Base-by-base conservation (phyloP, 768 basidiomycete genomes). In the Omphalotus guepiniiformis region DNA sequence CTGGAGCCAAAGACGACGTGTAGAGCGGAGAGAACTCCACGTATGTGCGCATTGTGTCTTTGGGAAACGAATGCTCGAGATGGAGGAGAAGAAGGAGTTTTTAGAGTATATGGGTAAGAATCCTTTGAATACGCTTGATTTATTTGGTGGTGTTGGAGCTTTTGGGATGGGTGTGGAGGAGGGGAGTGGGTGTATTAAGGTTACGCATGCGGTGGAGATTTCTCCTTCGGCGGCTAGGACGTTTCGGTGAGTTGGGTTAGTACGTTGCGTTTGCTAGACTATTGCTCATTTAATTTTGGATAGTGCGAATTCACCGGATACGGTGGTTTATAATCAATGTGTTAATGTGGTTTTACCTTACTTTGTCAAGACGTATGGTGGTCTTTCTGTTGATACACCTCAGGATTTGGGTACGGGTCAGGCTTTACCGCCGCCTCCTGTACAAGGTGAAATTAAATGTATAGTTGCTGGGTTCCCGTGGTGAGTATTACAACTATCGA, bases 391-490 rank as follows among this genome's bases (percentile, higher is more conserved):
- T 5, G 68, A 73, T 5, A 57, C 60, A 0, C 75, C 78, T 0
- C 58, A 58, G 19, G 73, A 74, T 42, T 61, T 73, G 5, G 67
- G 55, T 21, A 68, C 76, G 35, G 63, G 64, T 7, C 63, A 64
- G 7, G 57, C 56, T 1, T 52, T 83, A 11, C 77, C 78, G 2
- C 56, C 57, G 3, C 76, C 74, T 9, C 78, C 79, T 3, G 64
- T 64, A 34, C 74, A 73, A 6, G 76, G 70, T 4, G 72, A 79
- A 3, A 75, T 86, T 44, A 76, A 88, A 42, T 72, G 81, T 23
- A 69, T 91, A 12, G 64, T 77, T 11, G 75, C 81, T 15, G 89
- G 90, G 0, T 86, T 91, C 53, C 89, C 89, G 28, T 92, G 89
- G 88, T 83, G 54, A 30, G 59, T 36, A 22, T 27, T 23, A 54